Percentiles rank a stretch among this genome's conserved stretches.
phyloP scores from a whole-genome alignment of 2,329 filamentous ascomycete genomes.

The Ceratocystiopsis brevicomis region DNA sequence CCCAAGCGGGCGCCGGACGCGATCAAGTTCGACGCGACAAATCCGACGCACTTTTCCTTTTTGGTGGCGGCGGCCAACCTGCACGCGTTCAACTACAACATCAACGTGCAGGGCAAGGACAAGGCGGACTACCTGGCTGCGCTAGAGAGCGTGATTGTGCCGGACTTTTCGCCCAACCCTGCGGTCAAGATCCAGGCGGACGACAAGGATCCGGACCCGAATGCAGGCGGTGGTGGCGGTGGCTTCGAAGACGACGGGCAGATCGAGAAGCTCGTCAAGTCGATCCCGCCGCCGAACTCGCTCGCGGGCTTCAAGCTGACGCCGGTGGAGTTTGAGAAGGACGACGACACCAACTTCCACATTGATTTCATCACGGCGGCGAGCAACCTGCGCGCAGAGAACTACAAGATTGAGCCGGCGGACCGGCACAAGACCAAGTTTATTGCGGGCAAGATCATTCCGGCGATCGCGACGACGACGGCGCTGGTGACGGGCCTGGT shows the following conservation, averaged over 20 bases:
- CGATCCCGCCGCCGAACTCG: conserved; percentile 59
- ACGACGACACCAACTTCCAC: conserved; percentile 93
- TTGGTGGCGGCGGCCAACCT: conserved; percentile 77
- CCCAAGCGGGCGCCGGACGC: conserved; percentile 91
- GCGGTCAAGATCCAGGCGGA: conserved; percentile 93
- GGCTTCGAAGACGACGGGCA: conserved; percentile 56
- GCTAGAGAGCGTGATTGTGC: conserved; percentile 81
- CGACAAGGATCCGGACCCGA: conserved; percentile 88
- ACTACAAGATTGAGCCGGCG: conserved; percentile 88
- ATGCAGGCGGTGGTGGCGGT: conserved; percentile 35
- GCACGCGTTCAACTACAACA: conserved; percentile 95
- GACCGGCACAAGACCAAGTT: conserved; percentile 98
- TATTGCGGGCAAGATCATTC: conserved; percentile 98
- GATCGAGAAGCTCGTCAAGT: conserved; percentile 49
- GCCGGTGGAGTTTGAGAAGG: conserved; percentile 92
- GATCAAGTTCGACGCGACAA: conserved; percentile 70
- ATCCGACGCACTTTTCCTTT: conserved; percentile 75
- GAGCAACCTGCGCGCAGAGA: conserved; percentile 89
- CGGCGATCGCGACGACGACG: conserved; percentile 92
- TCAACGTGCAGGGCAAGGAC: conserved; percentile 61
- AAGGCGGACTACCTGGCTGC: conserved; percentile 60
- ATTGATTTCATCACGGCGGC: conserved; percentile 98
- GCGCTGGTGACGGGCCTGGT: conserved; percentile 89
- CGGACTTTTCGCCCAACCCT: conserved; percentile 80
- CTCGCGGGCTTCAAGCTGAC: conserved; percentile 76